Conservation (phyloP, 768 basidiomycete genomes). For the Leccinum longicurvipes region DNA sequence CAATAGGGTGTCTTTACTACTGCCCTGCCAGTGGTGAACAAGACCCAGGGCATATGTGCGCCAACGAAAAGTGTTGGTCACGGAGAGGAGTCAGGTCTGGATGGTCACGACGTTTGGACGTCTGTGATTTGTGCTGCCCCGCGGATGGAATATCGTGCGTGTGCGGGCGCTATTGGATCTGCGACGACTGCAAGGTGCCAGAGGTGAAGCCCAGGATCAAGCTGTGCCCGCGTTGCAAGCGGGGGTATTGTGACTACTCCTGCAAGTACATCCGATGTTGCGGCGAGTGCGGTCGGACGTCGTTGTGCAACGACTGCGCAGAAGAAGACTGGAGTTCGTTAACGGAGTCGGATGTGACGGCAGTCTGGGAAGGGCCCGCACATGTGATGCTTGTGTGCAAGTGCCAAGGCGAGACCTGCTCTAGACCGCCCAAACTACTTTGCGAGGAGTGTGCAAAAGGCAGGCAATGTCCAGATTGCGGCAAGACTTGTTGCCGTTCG, state of each 20-base stretch:
- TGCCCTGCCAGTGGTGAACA: background rate
- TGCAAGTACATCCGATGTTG: conserved; percentile 27
- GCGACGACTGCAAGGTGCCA: conserved; percentile 20
- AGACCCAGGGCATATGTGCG: conserved; percentile 10
- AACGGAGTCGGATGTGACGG: background rate
- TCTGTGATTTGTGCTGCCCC: conserved; percentile 18
- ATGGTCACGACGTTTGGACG: conserved; percentile 4
- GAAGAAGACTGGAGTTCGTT: conserved; percentile 18
- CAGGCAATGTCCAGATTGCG: conserved; percentile 15
- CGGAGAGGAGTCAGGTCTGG: background rate
- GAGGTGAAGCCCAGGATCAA: conserved; percentile 6
- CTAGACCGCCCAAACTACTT: background rate
- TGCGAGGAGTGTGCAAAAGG: conserved; percentile 9
- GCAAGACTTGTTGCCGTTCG: conserved; percentile 10
- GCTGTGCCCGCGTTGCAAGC: conserved; percentile 18
- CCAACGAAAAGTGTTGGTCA: conserved; percentile 22
- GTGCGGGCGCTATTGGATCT: conserved; percentile 21
- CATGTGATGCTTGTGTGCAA: background rate
- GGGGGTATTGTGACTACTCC: conserved; percentile 12
- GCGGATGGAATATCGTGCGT: conserved; percentile 20
- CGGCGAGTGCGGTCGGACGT: conserved; percentile 16
- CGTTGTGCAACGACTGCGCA: conserved; percentile 24
- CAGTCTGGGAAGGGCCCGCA: conserved; percentile 10
- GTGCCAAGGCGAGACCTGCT: background rate
- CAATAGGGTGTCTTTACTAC: conserved; percentile 6